A percentile compares a stretch with the other conserved stretches of the same genome.
Conservation (phyloP, 352 stramenopile genomes). For the Pythium biforme region DNA sequence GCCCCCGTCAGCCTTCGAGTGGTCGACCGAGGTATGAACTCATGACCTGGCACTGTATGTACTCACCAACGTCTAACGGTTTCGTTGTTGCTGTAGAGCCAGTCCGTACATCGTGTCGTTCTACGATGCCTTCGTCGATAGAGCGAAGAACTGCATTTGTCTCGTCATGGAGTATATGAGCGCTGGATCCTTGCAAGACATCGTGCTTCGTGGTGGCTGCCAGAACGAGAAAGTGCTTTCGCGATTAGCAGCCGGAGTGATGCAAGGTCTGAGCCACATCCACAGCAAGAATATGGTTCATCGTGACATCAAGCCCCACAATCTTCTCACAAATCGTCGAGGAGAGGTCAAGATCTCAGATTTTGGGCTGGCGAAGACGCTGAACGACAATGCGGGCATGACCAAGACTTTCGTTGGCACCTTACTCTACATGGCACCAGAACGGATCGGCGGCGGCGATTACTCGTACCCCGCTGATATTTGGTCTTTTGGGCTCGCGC, state of each 20-base stretch:
- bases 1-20: slow-evolving; percentile 8
- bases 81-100: slow-evolving; percentile 33
- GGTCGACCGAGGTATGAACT: slow-evolving; percentile 17
- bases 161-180: slow-evolving; percentile 95
- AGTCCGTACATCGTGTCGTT: slow-evolving; percentile 92
- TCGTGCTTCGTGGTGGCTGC: slow-evolving; percentile 79
- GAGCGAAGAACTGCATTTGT: slow-evolving; percentile 85
- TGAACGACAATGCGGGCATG: slow-evolving; percentile 69
- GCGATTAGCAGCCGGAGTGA: slow-evolving; percentile 65
- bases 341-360: slow-evolving; percentile 90
- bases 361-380: slow-evolving; percentile 78
- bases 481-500: slow-evolving; percentile 80
- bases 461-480: slow-evolving; percentile 90
- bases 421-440: slow-evolving; percentile 93
- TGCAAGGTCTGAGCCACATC: slow-evolving; percentile 83
- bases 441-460: slow-evolving; percentile 89
- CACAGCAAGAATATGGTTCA: slow-evolving; percentile 89
- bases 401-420: slow-evolving; percentile 94
- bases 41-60: too few species aligned
- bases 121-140: slow-evolving; percentile 91
- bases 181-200: slow-evolving; percentile 88
- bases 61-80: too few species aligned
- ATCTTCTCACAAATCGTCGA: slow-evolving; percentile 84
- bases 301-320: slow-evolving; percentile 92
- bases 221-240: slow-evolving; percentile 82